Base-by-base conservation (phyloP, 2,329 filamentous ascomycete species). In the Xylaria sp. region DNA sequence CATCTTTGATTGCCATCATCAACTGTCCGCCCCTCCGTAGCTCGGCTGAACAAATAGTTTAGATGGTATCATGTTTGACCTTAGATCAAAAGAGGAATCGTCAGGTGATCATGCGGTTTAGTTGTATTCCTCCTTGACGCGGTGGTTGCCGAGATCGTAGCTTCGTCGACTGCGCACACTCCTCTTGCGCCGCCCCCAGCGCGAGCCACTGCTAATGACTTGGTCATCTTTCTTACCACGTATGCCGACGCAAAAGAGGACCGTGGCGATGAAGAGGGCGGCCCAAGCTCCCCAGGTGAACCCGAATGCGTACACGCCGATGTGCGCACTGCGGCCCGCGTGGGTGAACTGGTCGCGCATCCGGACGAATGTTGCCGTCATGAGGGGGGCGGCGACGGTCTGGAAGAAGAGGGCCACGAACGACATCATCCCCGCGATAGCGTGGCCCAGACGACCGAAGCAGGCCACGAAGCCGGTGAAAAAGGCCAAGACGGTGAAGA, bases 251-350 rank as follows among this genome's bases (percentile, higher is more conserved):
- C 86, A 91, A 82, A 94, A 93, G 66, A 93, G 81, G 34, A 93
- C 72, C 4, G 86, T 87, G 18, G 91, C 86, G 71, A 94, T 78
- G 72, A 93, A 81, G 74, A 93, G 86, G 62, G 86, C 86, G 10
- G 86, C 87, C 80, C 89, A 89, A 1, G 91, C 86, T 18, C 85
- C 89, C 93, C 93, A 96, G 70, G 89, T 89, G 81, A 94, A 95
- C 52, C 87, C 93, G 76, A 93, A 93, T 23, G 89, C 90, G 75
- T 90, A 92, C 36, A 75, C 76, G 61, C 93, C 93, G 43, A 96
- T 78, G 12, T 77, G 79, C 34, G 93, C 91, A 20, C 78, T 76
- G 63, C 88, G 86, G 68, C 84, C 86, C 63, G 80, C 84, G 41
- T 76, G 75, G 41, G 80, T 80, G 84, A 95, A 94, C 43, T 81